These are phyloP conservation scores for Hysterium pulicare DNA, from an alignment of 2,329 filamentous ascomycete species.

Conservation along the genomic window DNA sequence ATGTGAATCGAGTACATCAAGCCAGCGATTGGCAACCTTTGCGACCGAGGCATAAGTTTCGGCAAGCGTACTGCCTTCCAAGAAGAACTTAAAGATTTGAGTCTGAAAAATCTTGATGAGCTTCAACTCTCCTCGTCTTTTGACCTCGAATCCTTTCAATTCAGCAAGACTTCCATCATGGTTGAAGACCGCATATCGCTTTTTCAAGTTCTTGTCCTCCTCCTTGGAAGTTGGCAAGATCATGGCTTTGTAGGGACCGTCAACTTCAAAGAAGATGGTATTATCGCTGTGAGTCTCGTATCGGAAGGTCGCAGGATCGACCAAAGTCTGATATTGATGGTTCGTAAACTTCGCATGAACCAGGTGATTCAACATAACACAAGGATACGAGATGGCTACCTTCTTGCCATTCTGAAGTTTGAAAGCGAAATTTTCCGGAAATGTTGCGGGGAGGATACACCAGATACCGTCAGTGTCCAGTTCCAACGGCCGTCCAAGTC, in stretches of 20 bases:
- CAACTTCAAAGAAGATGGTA: conserved; percentile 98
- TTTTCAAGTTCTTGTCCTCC: conserved; percentile 99
- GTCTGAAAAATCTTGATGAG: conserved; percentile 99
- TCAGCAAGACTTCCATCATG: conserved; percentile 94
- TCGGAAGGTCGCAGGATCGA: conserved; percentile 73
- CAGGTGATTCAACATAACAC: conserved; percentile 97
- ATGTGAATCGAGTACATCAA: conserved; percentile 88
- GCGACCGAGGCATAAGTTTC: conserved; percentile 92
- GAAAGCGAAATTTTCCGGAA: conserved; percentile 94
- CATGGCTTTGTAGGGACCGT: conserved; percentile 97
- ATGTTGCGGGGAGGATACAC: conserved; percentile 96
- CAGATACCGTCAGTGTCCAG: conserved; percentile 98
- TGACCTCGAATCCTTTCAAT: conserved; percentile 95
- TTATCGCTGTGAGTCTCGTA: conserved; percentile 99
- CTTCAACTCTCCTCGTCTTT: conserved; percentile 94
- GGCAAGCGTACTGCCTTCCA: conserved; percentile 80
- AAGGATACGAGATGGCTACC: conserved; percentile 92
- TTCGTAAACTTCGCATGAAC: conserved; percentile 96
- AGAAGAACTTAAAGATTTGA: conserved; percentile 98
- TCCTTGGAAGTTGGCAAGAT: conserved; percentile 95
- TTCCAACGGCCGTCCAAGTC: conserved; percentile 87
- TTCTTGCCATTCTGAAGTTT: conserved; percentile 96
- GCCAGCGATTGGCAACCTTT: conserved; percentile 91
- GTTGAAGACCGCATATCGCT: conserved; percentile 98
- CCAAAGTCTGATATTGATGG: conserved; percentile 90